Evolutionary conservation across 108 stramenopile genomes (phyloP).

Genomic region (Aurantiochytrium sp.): DNA sequence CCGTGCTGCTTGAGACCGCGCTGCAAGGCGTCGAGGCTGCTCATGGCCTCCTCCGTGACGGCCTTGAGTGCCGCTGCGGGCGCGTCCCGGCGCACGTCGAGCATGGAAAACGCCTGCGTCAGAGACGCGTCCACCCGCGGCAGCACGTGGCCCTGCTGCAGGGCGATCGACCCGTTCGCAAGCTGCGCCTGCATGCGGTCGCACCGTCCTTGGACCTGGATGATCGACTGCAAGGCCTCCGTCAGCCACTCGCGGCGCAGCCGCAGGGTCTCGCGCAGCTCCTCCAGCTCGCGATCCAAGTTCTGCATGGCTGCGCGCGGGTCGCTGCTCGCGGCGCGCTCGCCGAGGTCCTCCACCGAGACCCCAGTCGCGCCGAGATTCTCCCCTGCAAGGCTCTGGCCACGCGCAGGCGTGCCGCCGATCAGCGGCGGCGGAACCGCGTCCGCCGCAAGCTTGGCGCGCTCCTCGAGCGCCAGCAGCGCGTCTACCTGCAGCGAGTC

Average conservation of each 20-base stretch:
- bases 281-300: not conserved
- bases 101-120: not conserved
- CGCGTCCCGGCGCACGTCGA: not conserved
- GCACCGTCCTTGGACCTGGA: not conserved
- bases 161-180: not conserved
- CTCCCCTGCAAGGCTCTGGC: too few species aligned
- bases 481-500: too few species aligned
- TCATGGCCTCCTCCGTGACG: not conserved
- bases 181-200: slow-evolving; percentile 26
- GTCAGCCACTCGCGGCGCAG: not conserved
- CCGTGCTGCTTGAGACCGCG: not conserved
- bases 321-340: not conserved
- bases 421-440: not conserved
- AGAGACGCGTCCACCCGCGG: not conserved
- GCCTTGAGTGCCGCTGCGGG: not conserved
- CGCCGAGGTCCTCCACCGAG: too few species aligned
- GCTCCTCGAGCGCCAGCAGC: not conserved
- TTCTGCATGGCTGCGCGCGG: not conserved
- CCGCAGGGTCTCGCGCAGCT: not conserved
- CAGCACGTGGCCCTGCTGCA: not conserved
- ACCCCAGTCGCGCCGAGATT: too few species aligned
- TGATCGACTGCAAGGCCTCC: not conserved
- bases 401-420: too few species aligned
- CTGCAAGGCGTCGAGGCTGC: not conserved
- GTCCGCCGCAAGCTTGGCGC: not conserved